Evolutionary conservation across 148 eudicot species (phyloP), one percentile per base, ranked within the genome.

Genomic region (Diospyros lotus): DNA sequence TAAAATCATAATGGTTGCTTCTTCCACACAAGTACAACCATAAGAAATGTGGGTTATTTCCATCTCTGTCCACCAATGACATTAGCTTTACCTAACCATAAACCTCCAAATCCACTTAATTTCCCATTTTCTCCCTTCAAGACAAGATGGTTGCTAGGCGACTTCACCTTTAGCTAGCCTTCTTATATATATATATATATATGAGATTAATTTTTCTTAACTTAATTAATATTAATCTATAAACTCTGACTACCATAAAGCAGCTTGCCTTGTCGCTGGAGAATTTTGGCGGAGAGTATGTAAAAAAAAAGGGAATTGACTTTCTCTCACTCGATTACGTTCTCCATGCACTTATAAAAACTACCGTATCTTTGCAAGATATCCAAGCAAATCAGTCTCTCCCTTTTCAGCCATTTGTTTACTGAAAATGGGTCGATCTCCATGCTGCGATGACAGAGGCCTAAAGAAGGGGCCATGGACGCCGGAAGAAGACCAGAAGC

Each of bases 391-490:
- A 2, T 6, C 4, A 10, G 17, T 56, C 59, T 39, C 54, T 42
- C 65, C 6, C 67, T 54, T 12, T 66, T 55, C 55, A 18, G 18
- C 60, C 17, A 14, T 60, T 17, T 7, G 6, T n/a, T 46, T 17
- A 9, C 14, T 17, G 71, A 80, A 73, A 18, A 90, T 90, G 94
- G 94, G 83, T 18, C 83, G 89, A 69, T 71, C 82, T 69, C 89
- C 88, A 11, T 79, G 88, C 63, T 73, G 83, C 67, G 87, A 82
- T 52, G 80, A 77, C 41, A 75, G 43, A 39, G 81, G 72, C 56
- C 65, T 90, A 76, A 90, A 85, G 85, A 87, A 84, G 72, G 94
- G 94, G 69, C 89, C 94, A 51, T 90, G 94, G 94, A 84, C 90
- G 7, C 82, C 83, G 0, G 89, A 90, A 45, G 94, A 90, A 64